Base-by-base conservation (phyloP, 441 rosid species). In the Adansonia grandidieri region DNA sequence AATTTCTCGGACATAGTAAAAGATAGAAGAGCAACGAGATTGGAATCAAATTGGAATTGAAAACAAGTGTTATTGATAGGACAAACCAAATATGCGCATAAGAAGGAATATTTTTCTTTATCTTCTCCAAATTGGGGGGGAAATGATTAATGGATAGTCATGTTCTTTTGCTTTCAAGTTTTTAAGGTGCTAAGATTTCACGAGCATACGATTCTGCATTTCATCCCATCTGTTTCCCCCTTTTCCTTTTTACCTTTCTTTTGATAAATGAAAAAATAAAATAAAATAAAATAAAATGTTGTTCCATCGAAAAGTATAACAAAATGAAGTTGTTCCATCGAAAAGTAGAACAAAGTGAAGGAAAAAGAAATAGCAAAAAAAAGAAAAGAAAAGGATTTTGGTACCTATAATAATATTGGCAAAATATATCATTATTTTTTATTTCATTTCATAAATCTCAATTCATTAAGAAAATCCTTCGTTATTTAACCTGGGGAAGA, bases 201-300 rank as follows among this genome's bases (percentile, higher is more conserved):
- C 14, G 11, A 70, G 74, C 61, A 71, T 71, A 24, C 2, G 74
- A 70, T 71, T 71, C 74, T 24, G 2, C 10, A 3, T 19, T 69
- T 17, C 57, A 11, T 48, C 14, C 22, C 73, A 68, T 68, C 10
- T 19, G 20, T 19, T 9, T 44, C 28, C 17, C 32, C 32, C 6
- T 6, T 68, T 42, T 22, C 60, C 2, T 54, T 17, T 54, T n/a
- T 22, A 20, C 10, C 13, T 24, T 60, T 20, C 22, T 22, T 24
- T 14, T 28, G 32, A 28, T 28, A 28, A 28, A 28, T 28, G 32
- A 28, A 28, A 28, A 28, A 28, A 24, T 24, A 24, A 24, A 24
- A 24, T 28, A 28, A 28, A 28, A 28, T 28, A 28, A 28, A 28
- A 28, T 28, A 28, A 28, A 28, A 28, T 28, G 32, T 28, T 2